Evolutionary conservation across 768 basidiomycete genomes (phyloP), one percentile per base, ranked within the genome.

Genomic region (Lactarius pseudohatsudake): DNA sequence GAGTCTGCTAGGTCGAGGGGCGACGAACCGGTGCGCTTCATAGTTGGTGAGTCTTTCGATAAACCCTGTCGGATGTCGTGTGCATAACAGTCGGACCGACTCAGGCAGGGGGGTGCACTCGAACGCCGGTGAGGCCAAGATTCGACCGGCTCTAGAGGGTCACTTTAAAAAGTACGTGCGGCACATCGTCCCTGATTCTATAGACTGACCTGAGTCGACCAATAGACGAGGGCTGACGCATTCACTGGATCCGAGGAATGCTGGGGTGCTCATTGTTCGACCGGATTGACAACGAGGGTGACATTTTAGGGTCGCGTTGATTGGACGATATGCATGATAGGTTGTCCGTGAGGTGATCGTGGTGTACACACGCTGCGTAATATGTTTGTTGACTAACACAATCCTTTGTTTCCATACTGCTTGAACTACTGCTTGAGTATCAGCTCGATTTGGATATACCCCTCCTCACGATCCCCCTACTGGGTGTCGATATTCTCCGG

Each of bases 131-230:
- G 11, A 5, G 6, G 36, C 62, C 15, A 67, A 67, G 40, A 54
- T 67, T 41, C 57, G 66, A 22, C 66, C 66, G n/a, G 57, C 57
- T 22, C 30, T 67, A 32, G 26, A 59, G 56, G 16, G 20, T 1
- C 20, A 56, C 40, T 64, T 32, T 47, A 22, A 34, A n/a, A 22
- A 59, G 66, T 67, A 60, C 28, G 66, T 56, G 30, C 10, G 26
- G 11, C 16, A 38, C 47, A 4, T 22, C 26, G n/a, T 40, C 36
- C 18, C 9, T 9, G 16, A 16, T n/a, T 26, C 28, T 40, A 8
- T 53, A 13, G n/a, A 47, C 62, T 59, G 16, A 62, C 40, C 5
- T 30, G 4, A n/a, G 34, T 34, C 11, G 15, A n/a, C 16, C 30
- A 26, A 53, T 13, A 67, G 66, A 47, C 57, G 45, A 26, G 16